Base-by-base conservation (phyloP, 352 stramenopile genomes). In the Phytophthora meadii region DNA sequence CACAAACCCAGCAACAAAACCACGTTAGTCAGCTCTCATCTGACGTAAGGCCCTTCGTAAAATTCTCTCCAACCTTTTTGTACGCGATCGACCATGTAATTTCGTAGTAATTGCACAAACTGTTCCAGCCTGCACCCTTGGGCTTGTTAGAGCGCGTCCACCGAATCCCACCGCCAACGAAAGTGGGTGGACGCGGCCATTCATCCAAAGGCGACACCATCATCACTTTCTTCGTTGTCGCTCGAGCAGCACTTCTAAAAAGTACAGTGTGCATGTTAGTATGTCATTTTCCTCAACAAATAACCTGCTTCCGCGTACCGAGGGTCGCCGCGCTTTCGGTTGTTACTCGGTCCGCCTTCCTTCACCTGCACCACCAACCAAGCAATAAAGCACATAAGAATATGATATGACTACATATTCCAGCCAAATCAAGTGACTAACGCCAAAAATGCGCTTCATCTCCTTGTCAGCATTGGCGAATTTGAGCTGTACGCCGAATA, bases 381-480 rank as follows among this genome's bases (percentile, higher is more conserved):
- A 37, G 34, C 5, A 41, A 36, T 22, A 56, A 27, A 28, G 24
- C 5, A 30, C 9, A 57, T 40, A 27, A 37, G 1, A 51, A 24
- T 8, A 10, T 36, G 30, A 36, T 36, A 8, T 6, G 7, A 39
- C 48, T 28, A 15, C 1, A 46, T 2, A 46, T 25, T 3, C 40
- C 27, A 42, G 15, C 27, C 7, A 42, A 44, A 27, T 48, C 10
- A 3, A 28, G 7, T 27, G 15, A 53, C 76, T 15, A 60, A 95
- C 87, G 19, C 86, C 86, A 73, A 95, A 94, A 56, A 95, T 90
- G 40, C 88, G 84, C 70, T 93, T 94, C 88, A 95, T 94, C 70
- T 95, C 88, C 63, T 89, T 93, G 61, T 95, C 88, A 15, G 88
- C 88, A 50, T 95, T 95, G 47, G 91, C 79, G 54, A 90, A 82